Base-by-base conservation (phyloP, 1,139 yeast species). In the Yamadazyma jaroonii region DNA sequence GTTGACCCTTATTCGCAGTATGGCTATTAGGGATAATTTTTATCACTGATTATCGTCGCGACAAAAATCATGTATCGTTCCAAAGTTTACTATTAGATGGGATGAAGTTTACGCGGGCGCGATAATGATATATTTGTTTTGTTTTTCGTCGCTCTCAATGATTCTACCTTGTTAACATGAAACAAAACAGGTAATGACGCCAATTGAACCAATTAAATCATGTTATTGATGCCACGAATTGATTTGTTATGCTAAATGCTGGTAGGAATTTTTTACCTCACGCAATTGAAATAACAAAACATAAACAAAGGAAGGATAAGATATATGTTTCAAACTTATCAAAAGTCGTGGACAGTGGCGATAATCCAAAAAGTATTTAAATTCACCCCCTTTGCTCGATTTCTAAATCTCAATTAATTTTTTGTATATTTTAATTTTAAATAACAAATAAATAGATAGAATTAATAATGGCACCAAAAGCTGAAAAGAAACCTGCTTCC, bases 401-500 rank as follows among this genome's bases (percentile, higher is more conserved):
- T 30, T 30, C 20, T 17, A 17, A 17, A 17, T 17, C 20, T 17
- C 20, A 17, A 17, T 17, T 17, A 17, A 17, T 17, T 17, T 17
- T 17, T 17, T 17, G 20, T 17, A 17, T 17, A 17, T 17, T 17
- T 17, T 17, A 17, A 17, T 17, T 17, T 17, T 17, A 17, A 17
- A 17, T 17, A 17, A 17, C 20, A 17, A 17, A 17, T 17, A 17
- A 17, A 17, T 17, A 17, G 20, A 17, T 17, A 17, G 20, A 31
- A 25, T 35, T 38, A 37, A 41, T 20, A 77, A 90, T 90, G 97
- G 95, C 96, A 62, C 94, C 96, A 69, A 88, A 87, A 74, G 92
- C 95, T 72, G 96, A 89, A 75, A 88, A 89, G 85, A 87, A 88
- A 80, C 96, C 96, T 64, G 97, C 97, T 67, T 89, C 96, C 57